A percentile compares a stretch with the other conserved stretches of the same genome.
Conservation (phyloP, 768 basidiomycete species). For the Pisolithus orientalis region DNA sequence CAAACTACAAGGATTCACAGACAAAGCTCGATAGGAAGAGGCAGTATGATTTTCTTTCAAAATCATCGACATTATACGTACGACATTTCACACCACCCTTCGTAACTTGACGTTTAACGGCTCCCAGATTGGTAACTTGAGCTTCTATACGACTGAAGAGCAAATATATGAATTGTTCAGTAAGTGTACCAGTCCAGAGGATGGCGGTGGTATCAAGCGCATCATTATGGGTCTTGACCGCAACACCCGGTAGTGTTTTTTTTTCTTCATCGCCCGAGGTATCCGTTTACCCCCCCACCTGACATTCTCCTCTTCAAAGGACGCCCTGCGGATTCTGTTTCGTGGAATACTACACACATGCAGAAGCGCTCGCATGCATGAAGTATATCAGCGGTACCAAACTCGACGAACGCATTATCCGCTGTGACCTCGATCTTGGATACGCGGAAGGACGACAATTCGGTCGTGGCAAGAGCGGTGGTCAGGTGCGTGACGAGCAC, state of each 20-base stretch:
- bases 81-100: conserved; percentile 28
- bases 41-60: conserved; percentile 75
- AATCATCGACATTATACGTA: conserved; percentile 89
- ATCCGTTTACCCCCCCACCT: not conserved
- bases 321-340: conserved; percentile 96
- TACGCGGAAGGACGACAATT: conserved; percentile 97
- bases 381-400: conserved; percentile 96
- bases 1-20: conserved; percentile 96
- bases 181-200: conserved; percentile 83
- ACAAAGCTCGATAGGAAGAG: conserved; percentile 68
- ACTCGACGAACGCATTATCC: conserved; percentile 96
- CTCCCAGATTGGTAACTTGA: conserved; percentile 79
- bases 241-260: conserved; percentile 63
- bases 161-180: conserved; percentile 92
- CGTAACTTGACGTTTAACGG: conserved; percentile 2
- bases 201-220: conserved; percentile 85
- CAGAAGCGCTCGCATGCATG: conserved; percentile 88
- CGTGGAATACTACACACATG: conserved; percentile 92
- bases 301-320: conserved; percentile 32
- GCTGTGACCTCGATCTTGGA: conserved; percentile 94
- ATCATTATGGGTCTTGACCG: conserved; percentile 95
- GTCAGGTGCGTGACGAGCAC: conserved; percentile 95
- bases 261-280: not conserved
- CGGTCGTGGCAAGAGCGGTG: conserved; percentile 94
- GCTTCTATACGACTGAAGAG: conserved; percentile 93